Percentiles rank a stretch among this genome's conserved stretches.
Conservation (phyloP, 441 rosid species). For the Pelargonium fulgidum region DNA sequence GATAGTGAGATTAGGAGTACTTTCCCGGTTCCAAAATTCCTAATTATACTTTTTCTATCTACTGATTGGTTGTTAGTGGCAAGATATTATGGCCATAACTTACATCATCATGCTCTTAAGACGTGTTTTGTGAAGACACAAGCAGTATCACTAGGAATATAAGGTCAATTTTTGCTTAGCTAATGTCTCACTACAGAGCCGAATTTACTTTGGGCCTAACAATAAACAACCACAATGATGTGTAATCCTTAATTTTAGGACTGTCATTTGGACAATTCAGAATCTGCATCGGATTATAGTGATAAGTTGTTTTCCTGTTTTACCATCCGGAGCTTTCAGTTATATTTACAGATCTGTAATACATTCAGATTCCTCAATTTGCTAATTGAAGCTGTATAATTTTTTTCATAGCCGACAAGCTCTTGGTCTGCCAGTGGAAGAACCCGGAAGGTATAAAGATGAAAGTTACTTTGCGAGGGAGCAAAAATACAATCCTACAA, state of each 20-base stretch:
- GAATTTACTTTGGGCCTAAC: too few relatives aligned
- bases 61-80: too few relatives aligned
- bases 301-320: background rate
- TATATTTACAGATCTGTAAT: background rate
- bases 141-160: too few relatives aligned
- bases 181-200: too few relatives aligned
- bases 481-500: conserved; percentile 65
- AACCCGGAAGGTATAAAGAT: conserved; percentile 86
- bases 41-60: background rate
- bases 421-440: conserved; percentile 84
- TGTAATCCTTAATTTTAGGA: too few relatives aligned
- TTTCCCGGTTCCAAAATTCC: background rate
- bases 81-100: too few relatives aligned
- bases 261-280: too few relatives aligned
- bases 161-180: too few relatives aligned
- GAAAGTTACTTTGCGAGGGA: conserved; percentile 75
- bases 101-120: too few relatives aligned
- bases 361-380: background rate
- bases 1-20: background rate
- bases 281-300: too few relatives aligned
- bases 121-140: too few relatives aligned
- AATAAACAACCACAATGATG: too few relatives aligned
- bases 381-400: background rate
- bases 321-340: background rate
- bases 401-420: conserved; percentile 59